phyloP scores from a whole-genome alignment of 306 rosid genomes.

The Casuarina glauca region DNA sequence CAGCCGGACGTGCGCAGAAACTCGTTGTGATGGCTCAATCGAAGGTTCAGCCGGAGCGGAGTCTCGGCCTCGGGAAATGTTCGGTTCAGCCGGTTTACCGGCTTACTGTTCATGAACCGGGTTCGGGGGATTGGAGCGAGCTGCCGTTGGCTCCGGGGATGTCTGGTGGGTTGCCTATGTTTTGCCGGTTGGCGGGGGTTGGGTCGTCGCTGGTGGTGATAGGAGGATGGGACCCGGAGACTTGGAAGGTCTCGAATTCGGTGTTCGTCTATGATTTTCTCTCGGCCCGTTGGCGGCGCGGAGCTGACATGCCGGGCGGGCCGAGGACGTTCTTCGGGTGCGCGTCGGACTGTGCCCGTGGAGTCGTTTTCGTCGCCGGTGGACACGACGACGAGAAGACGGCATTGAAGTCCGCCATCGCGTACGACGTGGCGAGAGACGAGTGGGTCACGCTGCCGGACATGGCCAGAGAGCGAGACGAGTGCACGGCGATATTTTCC shows the following conservation, averaged over 20 bases:
- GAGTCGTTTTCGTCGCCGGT: constrained; percentile 50
- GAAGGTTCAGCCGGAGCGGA: constrained; percentile 23
- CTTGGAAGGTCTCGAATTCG: constrained; percentile 57
- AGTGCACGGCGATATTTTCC: constrained; percentile 55
- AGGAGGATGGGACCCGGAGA: constrained; percentile 75
- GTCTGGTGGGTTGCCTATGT: constrained; percentile 54
- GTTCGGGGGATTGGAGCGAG: constrained; percentile 53
- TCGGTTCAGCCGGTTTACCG: constrained; percentile 41
- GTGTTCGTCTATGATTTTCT: constrained; percentile 54
- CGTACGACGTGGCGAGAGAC: constrained; percentile 51
- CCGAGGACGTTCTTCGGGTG: constrained; percentile 63
- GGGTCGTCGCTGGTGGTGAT: constrained; percentile 57
- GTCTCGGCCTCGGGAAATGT: constrained; percentile 19
- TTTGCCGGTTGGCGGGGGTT: constrained; percentile 54
- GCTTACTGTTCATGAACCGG: constrained; percentile 45
- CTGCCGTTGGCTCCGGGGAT: constrained; percentile 33
- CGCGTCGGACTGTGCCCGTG: constrained; percentile 35
- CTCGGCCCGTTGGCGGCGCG: constrained; percentile 58
- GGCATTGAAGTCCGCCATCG: constrained; percentile 55
- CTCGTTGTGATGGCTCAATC: constrained; percentile 60
- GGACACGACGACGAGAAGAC: constrained; percentile 71
- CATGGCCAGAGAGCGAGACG: constrained; percentile 68
- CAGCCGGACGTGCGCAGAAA: constrained; percentile 39
- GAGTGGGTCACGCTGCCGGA: constrained; percentile 51
- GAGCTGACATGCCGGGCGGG: constrained; percentile 66